These are phyloP conservation scores for Ballota nigra DNA, from an alignment of 257 asterid species.

Conservation along the genomic window DNA sequence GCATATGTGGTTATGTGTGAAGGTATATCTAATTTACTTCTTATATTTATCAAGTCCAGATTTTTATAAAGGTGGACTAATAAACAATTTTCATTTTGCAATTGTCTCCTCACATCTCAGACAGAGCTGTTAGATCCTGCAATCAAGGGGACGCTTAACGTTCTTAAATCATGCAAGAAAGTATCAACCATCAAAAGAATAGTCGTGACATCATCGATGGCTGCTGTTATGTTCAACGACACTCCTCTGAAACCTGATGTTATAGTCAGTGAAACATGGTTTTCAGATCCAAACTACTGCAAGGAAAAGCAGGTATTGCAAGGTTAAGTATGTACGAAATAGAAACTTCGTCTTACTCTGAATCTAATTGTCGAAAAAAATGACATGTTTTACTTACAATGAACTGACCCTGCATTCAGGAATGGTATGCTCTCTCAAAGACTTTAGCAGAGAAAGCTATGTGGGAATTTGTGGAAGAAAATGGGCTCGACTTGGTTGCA, in stretches of 20 bases:
- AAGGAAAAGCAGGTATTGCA: conserved; percentile 45
- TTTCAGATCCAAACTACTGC: too few species aligned
- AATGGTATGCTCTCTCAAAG: too few species aligned
- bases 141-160: conserved; percentile 57
- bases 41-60: background rate
- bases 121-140: conserved; percentile 63
- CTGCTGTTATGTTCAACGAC: conserved; percentile 34
- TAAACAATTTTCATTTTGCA: background rate
- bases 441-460: too few species aligned
- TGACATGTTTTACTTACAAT: too few species aligned
- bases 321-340: background rate
- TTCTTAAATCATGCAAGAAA: conserved; percentile 54
- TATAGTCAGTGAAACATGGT: conserved; percentile 56
- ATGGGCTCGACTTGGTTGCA: too few species aligned
- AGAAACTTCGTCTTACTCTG: too few species aligned
- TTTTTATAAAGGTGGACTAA: background rate
- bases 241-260: conserved; percentile 28
- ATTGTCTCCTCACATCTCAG: conserved; percentile 26
- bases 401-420: too few species aligned
- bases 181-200: conserved; percentile 42
- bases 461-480: too few species aligned
- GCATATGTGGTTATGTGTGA: background rate
- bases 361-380: too few species aligned
- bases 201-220: conserved; percentile 57
- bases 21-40: background rate